These are phyloP conservation scores for Sporothrix schenckii DNA, from an alignment of 2,329 filamentous ascomycete species.

Conservation along the genomic window DNA sequence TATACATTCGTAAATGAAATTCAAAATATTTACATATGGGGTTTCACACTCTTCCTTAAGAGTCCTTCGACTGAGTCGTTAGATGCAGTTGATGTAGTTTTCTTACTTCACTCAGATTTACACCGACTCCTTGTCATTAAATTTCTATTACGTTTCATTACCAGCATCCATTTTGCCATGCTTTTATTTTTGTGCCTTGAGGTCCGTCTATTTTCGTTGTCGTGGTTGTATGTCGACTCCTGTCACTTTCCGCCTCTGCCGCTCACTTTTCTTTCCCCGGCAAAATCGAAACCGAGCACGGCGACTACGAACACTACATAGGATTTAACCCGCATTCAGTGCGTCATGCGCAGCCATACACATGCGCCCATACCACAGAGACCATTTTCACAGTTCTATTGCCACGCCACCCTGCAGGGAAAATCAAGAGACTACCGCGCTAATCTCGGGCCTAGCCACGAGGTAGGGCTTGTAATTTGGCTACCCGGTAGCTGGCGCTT, in stretches of 20 bases:
- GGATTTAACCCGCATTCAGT: too few relatives aligned
- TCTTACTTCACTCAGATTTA: too few relatives aligned
- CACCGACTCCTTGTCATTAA: not conserved
- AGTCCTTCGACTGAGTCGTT: too few relatives aligned
- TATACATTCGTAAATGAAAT: not conserved
- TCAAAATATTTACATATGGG: too few relatives aligned
- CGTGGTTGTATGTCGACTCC: not conserved
- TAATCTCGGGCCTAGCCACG: slow-evolving; percentile 22
- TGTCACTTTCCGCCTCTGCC: not conserved
- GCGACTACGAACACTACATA: slow-evolving; percentile 14
- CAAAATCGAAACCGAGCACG: slow-evolving; percentile 15
- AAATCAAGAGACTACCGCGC: not conserved
- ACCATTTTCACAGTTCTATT: not conserved
- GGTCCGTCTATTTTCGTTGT: not conserved
- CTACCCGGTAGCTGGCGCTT: not conserved
- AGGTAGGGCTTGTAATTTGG: slow-evolving; percentile 18
- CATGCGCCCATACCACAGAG: not conserved
- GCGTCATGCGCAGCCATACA: too few relatives aligned
- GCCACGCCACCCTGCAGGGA: not conserved
- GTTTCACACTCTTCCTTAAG: too few relatives aligned
- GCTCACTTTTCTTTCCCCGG: not conserved
- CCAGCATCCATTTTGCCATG: not conserved
- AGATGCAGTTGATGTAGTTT: too few relatives aligned
- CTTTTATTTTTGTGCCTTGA: not conserved
- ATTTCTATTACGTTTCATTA: slow-evolving; percentile 4